Base-by-base conservation (phyloP, 1,284 basidiomycete genomes). In the Malassezia equina region DNA sequence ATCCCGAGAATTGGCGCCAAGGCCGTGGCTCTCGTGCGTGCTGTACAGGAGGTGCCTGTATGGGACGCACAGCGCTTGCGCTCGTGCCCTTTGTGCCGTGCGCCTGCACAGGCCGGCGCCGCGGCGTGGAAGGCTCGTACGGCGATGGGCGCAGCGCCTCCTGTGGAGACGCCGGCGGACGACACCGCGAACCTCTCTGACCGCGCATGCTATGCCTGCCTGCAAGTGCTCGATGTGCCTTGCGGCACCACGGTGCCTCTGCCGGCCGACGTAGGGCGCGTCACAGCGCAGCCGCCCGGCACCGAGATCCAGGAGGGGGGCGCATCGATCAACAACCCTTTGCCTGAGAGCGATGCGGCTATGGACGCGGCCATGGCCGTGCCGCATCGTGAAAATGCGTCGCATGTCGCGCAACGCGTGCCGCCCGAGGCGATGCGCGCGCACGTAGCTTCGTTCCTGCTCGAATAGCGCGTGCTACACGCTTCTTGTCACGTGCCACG, bases 11-110 rank as follows among this genome's bases (percentile, higher is more conserved):
- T 63, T 29, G 62, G 67, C 3, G 60, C 63, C 13, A 44, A 63
- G 23, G 69, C 62, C 2, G 61, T 52, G 12, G 48, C 52, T 31
- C 50, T 68, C 19, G 66, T 66, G 12, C 55, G 59, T 12, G 41
- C 56, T 17, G 69, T 58, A 17, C 47, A 43, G 2, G 36, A 6
- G 5, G 8, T 55, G 24, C 53, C 62, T 3, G 39, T 41, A 7
- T 67, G 60, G 32, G 56, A 61, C 19, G 23, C 34, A 7, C 47
- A 52, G 42, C n/a, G 13, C 55, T 48, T 11, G 2, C 27, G 31
- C 6, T 59, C 62, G 1, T 73, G 70, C 52, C 65, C 69, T 8
- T 49, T 73, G 29, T 73, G 71, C 45, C 45, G 51, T 4, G 59
- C 63, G 52, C 71, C 71, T 2, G 55, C 55, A 12, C 59, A 64